A percentile compares a stretch with the other conserved stretches of the same genome.
These are phyloP conservation scores for Psilocybe cyanescens DNA, from an alignment of 768 basidiomycete genomes.

Conservation along the genomic window DNA sequence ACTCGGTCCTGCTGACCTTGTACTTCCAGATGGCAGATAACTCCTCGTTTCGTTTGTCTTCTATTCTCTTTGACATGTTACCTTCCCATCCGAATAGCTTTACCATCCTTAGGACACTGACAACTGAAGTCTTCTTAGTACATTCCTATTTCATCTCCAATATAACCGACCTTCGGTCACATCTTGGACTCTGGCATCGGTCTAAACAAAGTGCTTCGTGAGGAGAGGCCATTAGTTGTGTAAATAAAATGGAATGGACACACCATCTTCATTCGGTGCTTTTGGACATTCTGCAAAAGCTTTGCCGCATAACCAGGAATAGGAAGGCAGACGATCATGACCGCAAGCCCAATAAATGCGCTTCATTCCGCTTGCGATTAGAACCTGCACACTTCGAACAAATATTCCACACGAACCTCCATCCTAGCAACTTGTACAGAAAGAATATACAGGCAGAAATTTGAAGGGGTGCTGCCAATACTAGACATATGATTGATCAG, in stretches of 20 bases:
- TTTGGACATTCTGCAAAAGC: conserved; percentile 48
- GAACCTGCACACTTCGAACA: background rate
- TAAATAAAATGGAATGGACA: background rate
- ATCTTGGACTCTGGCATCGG: conserved; percentile 62
- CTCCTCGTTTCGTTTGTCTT: conserved; percentile 63
- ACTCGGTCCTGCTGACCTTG: conserved; percentile 33
- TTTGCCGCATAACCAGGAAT: conserved; percentile 61
- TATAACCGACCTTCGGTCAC: conserved; percentile 56
- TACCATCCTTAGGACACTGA: conserved; percentile 63
- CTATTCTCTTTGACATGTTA: conserved; percentile 53
- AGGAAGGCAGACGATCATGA: conserved; percentile 57
- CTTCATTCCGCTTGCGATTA: conserved; percentile 19
- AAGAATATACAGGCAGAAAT: conserved; percentile 16
- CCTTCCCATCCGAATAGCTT: conserved; percentile 75
- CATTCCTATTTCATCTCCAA: background rate
- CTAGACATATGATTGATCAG: background rate
- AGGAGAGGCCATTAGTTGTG: too few relatives aligned
- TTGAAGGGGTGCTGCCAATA: conserved; percentile 17
- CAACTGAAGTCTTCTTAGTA: conserved; percentile 33
- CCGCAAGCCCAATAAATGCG: conserved; percentile 58
- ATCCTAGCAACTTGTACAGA: conserved; percentile 21
- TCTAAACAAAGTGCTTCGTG: conserved; percentile 12
- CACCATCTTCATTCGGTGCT: conserved; percentile 49
- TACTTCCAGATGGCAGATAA: conserved; percentile 54
- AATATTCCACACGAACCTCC: conserved; percentile 15